Base-by-base conservation (phyloP, 2,329 filamentous ascomycete genomes). In the Chrysosporium queenslandicum region DNA sequence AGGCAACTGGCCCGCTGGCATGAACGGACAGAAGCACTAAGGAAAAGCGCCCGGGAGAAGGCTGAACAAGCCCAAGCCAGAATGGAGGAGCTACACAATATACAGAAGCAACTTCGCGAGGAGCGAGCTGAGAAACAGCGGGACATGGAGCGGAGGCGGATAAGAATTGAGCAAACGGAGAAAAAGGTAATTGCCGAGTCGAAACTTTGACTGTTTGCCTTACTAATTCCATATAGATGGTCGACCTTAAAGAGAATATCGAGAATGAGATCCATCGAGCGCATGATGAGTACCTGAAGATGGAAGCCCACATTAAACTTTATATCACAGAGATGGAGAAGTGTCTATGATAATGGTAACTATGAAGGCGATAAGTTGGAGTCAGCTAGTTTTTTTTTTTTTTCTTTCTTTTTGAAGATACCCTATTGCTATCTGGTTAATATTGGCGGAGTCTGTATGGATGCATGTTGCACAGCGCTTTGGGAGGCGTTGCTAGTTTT, bases 261-360 rank as follows among this genome's bases (percentile, higher is more conserved):
- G 91, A 97, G 66, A 90, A 85, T 56, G 92, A 98, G 70, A 85
- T 97, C 7, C 87, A 92, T 65, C 81, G 80, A 52, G 89, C 92
- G 0, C 82, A 94, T 61, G 90, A 94, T 59, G 88, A 97, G 73
- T 98, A 95, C 70, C 78, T 94, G 66, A 96, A 96, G 80, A 85
- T 98, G 81, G 91, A 97, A 69, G 85, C 88, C 34, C 92, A 98
- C 66, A 94, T 98, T 68, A 91, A 90, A 71, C 76, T 97, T 57
- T 98, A 98, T 74, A 94, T 98, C 64, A 94, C 87, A 3, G 92
- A 98, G 76, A 96, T 98, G 90, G 92, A 97, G 71, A 90, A 96
- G 71, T 85, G 83, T 53, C 80, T 92, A 56, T 73, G 62, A 67
- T 54, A n/a, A 46, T 50, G 51, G 42, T 9, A 36, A 16, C 4